phyloP scores from a whole-genome alignment of 2,329 filamentous ascomycete species.

The Talaromyces sp. region DNA sequence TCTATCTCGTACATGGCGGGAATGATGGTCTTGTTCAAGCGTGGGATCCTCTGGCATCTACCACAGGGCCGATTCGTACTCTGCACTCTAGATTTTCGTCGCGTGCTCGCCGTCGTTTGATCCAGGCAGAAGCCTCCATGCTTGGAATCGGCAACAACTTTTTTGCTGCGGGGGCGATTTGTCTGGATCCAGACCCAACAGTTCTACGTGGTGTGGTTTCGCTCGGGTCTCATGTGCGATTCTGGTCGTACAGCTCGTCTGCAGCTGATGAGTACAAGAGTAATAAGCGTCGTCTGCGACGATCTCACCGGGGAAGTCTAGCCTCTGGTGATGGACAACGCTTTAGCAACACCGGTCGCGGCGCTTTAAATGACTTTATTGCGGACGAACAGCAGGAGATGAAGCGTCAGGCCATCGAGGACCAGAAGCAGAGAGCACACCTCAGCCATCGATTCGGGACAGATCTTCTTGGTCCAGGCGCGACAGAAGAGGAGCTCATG shows the following conservation, averaged over 20 bases:
- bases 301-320: conserved; percentile 61
- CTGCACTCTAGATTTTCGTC: conserved; percentile 80
- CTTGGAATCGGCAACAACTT: conserved; percentile 68
- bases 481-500: conserved; percentile 57
- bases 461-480: conserved; percentile 57
- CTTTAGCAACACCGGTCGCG: conserved; percentile 59
- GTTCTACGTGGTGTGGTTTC: conserved; percentile 80
- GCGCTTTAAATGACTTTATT: conserved; percentile 74
- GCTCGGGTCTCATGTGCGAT: conserved; percentile 79
- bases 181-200: conserved; percentile 81
- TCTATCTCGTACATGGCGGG: conserved; percentile 88
- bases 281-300: conserved; percentile 72
- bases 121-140: conserved; percentile 62
- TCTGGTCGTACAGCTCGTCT: conserved; percentile 89
- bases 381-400: conserved; percentile 79
- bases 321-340: conserved; percentile 47
- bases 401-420: conserved; percentile 63
- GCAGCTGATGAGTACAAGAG: conserved; percentile 66
- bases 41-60: conserved; percentile 92
- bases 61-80: conserved; percentile 70
- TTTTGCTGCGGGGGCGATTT: conserved; percentile 76
- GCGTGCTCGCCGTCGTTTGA: conserved; percentile 69
- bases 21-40: conserved; percentile 93
- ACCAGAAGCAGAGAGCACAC: conserved; percentile 61
- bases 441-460: conserved; percentile 79